phyloP scores from a whole-genome alignment of 306 rosid species.

The Mucuna pruriens region DNA sequence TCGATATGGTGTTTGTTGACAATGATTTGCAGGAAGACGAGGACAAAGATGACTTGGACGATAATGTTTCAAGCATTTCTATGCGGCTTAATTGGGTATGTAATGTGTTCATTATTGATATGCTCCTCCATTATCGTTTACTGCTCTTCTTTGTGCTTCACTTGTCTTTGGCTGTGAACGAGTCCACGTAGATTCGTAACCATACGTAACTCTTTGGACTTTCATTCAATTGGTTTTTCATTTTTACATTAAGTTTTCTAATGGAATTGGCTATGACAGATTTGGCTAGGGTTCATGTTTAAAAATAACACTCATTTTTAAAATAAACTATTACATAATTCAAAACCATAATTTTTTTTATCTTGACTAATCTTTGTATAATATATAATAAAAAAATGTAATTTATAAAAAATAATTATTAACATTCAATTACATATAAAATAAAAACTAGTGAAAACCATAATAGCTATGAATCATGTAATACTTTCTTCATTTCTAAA shows the following conservation, averaged over 20 bases:
- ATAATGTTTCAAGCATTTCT: conserved; percentile 59
- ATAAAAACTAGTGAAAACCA: too few species aligned
- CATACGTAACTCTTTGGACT: background rate
- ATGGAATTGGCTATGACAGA: background rate
- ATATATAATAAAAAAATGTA: too few species aligned
- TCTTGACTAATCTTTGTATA: too few species aligned
- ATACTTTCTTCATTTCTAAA: too few species aligned
- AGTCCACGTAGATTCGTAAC: background rate
- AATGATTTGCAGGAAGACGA: conserved; percentile 52
- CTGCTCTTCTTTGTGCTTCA: background rate
- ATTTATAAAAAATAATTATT: too few species aligned
- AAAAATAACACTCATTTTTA: too few species aligned
- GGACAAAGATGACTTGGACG: conserved; percentile 55
- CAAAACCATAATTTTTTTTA: too few species aligned
- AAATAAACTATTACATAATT: too few species aligned
- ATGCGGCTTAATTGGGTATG: conserved; percentile 77
- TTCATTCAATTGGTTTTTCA: background rate
- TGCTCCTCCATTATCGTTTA: background rate
- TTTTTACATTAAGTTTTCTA: background rate
- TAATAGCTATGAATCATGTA: too few species aligned
- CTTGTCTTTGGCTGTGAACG: background rate
- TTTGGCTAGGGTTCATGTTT: too few species aligned
- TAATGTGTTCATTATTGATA: background rate
- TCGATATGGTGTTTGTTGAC: background rate
- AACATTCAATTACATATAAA: too few species aligned